Conservation (phyloP, 805 yeast genomes). For the Metschnikowia arizonensis region DNA sequence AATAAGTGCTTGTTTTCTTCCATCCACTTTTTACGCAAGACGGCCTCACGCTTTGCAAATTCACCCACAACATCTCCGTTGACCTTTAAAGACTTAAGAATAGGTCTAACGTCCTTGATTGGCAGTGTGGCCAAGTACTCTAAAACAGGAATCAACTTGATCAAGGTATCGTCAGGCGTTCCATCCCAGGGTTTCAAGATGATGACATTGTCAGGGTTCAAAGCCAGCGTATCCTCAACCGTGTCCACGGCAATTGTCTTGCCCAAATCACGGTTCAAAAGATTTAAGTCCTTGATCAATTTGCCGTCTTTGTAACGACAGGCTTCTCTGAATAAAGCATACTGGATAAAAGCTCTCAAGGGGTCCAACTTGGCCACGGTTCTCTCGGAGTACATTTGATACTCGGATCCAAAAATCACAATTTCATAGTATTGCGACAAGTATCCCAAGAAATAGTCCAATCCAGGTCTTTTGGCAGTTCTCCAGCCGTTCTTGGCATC, state of each 20-base stretch:
- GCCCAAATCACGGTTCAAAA: conserved; percentile 84
- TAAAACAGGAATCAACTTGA: conserved; percentile 82
- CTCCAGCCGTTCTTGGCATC: conserved; percentile 91
- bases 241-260: conserved; percentile 81
- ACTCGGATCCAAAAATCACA: conserved; percentile 82
- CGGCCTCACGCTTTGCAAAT: conserved; percentile 71
- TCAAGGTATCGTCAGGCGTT: conserved; percentile 69
- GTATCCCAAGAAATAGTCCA: conserved; percentile 93
- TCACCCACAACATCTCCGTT: conserved; percentile 69
- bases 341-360: conserved; percentile 80
- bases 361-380: conserved; percentile 90
- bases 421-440: conserved; percentile 94
- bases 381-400: conserved; percentile 79
- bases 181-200: conserved; percentile 87
- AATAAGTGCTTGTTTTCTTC: conserved; percentile 45
- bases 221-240: conserved; percentile 61
- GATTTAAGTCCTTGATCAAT: conserved; percentile 81
- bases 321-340: conserved; percentile 86
- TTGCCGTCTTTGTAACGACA: conserved; percentile 86
- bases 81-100: conserved; percentile 67
- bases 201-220: conserved; percentile 95
- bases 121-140: conserved; percentile 91
- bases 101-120: conserved; percentile 84
- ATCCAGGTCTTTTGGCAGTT: conserved; percentile 98
- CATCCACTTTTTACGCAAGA: conserved; percentile 68